Evolutionary conservation across 495 filamentous ascomycete genomes (phyloP), one percentile per base, ranked within the genome.

Genomic region (Gamarada debralockiae): DNA sequence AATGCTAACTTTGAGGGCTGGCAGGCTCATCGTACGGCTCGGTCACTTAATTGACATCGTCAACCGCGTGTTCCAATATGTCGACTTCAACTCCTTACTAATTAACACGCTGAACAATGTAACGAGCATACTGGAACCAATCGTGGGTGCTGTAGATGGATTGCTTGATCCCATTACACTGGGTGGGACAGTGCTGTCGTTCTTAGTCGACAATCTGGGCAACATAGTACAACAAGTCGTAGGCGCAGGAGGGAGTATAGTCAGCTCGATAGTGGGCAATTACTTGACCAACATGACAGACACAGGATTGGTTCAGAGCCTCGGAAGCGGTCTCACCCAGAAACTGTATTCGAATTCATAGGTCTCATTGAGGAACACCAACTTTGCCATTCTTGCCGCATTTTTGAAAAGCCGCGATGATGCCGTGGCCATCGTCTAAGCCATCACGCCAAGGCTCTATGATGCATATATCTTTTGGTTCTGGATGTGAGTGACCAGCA

Each of bases 11-110:
- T 10, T 5, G 27, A 10, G 10, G 10, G 10, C 33, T 21, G 2
- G 20, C 15, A 40, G 37, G n/a, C 15, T 82, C 13, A 69, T 79
- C 29, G 76, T 82, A 34, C 70, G 79, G 3, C 67, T 82, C 3
- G 79, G 79, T 25, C 67, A 79, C 50, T 61, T 81, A 17, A 77
- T 78, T 18, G 74, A 81, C 47, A 78, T 82, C 34, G 78, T 82
- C n/a, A 75, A 78, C 55, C 68, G 78, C 23, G 78, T 78, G 7
- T 71, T 82, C 44, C 59, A 70, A 8, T 75, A 73, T 0, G 69
- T 81, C 13, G 78, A 82, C 53, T 63, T 81, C 1, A 81, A 82
- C 60, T 78, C 78, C 6, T 66, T 80, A 33, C 68, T 82, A 22
- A 74, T 82, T 56, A 74, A 73, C 55, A 56, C 77, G 0, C 58